Conservation (phyloP, 441 rosid genomes). For the Cnidoscolus chayamansa region DNA sequence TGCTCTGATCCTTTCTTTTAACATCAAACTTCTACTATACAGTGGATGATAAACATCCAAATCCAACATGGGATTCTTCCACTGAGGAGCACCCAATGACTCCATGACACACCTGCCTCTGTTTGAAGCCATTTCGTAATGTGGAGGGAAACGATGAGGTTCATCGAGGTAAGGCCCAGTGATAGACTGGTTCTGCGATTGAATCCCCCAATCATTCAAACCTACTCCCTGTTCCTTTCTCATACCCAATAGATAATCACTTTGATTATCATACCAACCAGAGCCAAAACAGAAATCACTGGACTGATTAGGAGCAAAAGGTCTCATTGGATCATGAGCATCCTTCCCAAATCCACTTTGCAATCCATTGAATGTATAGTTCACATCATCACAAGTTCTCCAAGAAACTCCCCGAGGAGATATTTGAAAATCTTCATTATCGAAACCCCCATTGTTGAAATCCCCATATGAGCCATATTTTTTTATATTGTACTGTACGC, state of each 20-base stretch:
- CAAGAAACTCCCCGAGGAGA: constrained; percentile 26
- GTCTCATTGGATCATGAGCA: constrained; percentile 28
- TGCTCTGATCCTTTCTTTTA: constrained; percentile 26
- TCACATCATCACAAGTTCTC: constrained; percentile 24
- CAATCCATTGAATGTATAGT: constrained; percentile 29
- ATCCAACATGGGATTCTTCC: constrained; percentile 21
- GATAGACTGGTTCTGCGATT: constrained; percentile 21
- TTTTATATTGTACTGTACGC: constrained; percentile 21
- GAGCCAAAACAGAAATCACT: constrained; percentile 25
- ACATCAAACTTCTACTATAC: constrained; percentile 14
- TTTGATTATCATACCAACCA: constrained; percentile 26
- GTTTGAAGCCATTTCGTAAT: constrained; percentile 20
- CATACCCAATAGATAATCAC: constrained; percentile 33
- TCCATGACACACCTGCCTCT: constrained; percentile 25
- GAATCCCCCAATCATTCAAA: constrained; percentile 17
- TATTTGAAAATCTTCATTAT: constrained; percentile 30
- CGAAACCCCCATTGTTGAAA: constrained; percentile 25
- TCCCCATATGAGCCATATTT: constrained; percentile 27
- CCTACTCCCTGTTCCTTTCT: constrained; percentile 29
- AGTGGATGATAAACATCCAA: constrained; percentile 18
- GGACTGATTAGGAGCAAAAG: constrained; percentile 23
- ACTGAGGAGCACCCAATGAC: constrained; percentile 25
- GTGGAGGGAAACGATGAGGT: constrained; percentile 23
- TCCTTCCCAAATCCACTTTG: constrained; percentile 30
- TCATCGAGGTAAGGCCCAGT: constrained; percentile 30